Evolutionary conservation across 148 eudicot species (phyloP), one percentile per base, ranked within the genome.

Genomic region (Spergularia marina): DNA sequence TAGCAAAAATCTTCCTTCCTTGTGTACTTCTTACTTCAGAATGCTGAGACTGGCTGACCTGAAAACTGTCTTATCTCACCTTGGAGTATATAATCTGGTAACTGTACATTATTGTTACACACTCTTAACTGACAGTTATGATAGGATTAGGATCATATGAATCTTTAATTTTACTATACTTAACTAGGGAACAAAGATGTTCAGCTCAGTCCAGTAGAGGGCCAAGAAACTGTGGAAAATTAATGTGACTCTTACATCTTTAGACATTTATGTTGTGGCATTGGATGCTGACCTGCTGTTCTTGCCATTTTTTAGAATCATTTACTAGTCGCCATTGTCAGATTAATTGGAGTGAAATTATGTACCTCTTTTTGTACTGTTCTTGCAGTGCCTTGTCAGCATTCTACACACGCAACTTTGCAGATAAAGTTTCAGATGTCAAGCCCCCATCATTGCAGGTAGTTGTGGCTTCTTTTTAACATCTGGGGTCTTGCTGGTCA

Each of bases 361-460:
- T 34, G 7, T 47, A 59, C 34, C 74, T 49, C 14, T 10, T 44
- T 4, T n/a, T 80, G 47, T 53, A 34, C 75, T 70, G 74, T 73
- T 78, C 64, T 69, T 88, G 85, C 94, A 96, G 99, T 86, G 88
- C 88, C 87, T 79, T 96, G 82, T 91, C 99, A 70, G 94, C 99
- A 75, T 96, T 96, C 81, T 96, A 96, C 73, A 89, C 97, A 74
- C 87, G 99, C 53, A 90, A 85, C 74, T 85, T 92, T 69, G 91
- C 91, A 14, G 98, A 92, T 82, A 86, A 79, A 76, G 64, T 76
- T 65, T 84, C 89, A 25, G 91, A 88, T 72, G 75, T 91, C 77
- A 92, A 83, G 87, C 94, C 99, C 74, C 98, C 98, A 76, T 86
- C 84, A 65, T 91, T 92, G 53, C 99, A 91, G 99, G 99, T 96